These are phyloP conservation scores for Colletotrichum lupini DNA, from an alignment of 2,329 filamentous ascomycete species.

Conservation along the genomic window DNA sequence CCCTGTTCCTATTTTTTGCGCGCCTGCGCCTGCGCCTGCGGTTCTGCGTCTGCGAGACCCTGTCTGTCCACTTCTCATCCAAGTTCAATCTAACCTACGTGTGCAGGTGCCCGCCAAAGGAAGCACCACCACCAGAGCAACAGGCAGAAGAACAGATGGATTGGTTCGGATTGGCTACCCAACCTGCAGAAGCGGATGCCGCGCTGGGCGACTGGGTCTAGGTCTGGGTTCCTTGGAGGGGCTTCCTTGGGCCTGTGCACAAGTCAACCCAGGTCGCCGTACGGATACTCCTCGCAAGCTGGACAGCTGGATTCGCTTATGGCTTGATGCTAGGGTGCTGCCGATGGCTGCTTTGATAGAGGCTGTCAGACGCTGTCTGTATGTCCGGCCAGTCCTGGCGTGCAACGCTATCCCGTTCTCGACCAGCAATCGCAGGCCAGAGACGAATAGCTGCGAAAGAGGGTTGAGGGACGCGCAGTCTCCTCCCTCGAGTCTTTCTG, in stretches of 20 bases:
- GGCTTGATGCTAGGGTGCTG: slow-evolving; percentile 25
- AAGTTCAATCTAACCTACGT: slow-evolving; percentile 25
- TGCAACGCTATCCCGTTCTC: slow-evolving; percentile 31
- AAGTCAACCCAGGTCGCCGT: slow-evolving; percentile 26
- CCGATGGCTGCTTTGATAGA: slow-evolving; percentile 22
- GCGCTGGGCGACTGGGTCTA: slow-evolving; percentile 22
- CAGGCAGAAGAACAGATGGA: slow-evolving; percentile 27
- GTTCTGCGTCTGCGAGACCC: slow-evolving; percentile 15
- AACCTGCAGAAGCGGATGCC: slow-evolving; percentile 33
- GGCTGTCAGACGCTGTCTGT: slow-evolving; percentile 7
- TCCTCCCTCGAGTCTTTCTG: background rate
- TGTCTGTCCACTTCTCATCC: slow-evolving; percentile 33
- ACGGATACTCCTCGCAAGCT: slow-evolving; percentile 9
- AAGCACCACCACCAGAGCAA: slow-evolving; percentile 25
- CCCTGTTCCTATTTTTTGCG: slow-evolving; percentile 34
- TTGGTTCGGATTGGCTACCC: slow-evolving; percentile 20
- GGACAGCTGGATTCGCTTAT: slow-evolving; percentile 16
- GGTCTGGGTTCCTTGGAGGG: slow-evolving; percentile 27
- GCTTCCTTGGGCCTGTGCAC: slow-evolving; percentile 35
- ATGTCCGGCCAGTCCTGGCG: slow-evolving; percentile 18
- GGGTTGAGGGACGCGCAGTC: background rate
- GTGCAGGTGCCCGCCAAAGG: slow-evolving; percentile 20
- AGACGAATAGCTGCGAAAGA: background rate
- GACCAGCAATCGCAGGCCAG: slow-evolving; percentile 20
- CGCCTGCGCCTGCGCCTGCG: slow-evolving; percentile 12